Base-by-base conservation (phyloP, 108 stramenopile species). In the Cylindrotheca closterium region DNA sequence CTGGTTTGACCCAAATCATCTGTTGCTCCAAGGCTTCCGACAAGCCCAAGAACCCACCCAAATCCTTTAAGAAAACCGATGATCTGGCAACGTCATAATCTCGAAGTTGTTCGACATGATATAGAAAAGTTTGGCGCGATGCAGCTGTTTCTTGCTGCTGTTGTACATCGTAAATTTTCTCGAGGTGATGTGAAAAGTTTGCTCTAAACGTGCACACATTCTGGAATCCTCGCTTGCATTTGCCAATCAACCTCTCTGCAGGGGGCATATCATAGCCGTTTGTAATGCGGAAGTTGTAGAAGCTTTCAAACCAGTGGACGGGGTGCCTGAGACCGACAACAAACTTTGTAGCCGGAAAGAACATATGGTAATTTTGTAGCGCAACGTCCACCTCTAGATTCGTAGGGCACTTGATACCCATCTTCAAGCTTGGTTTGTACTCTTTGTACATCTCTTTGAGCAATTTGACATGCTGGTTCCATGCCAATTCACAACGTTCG, bases 281-380 rank as follows among this genome's bases (percentile, higher is more conserved):
- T n/a, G 77, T 30, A 3, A 79, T 33, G 47, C 87, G 87, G 68
- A 85, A 87, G 55, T 92, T 92, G 68, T 87, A 88, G 60, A 89
- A 92, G 50, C 73, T 69, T 59, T 84, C 60, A 55, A 92, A 89
- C 91, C 87, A 89, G 1, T 70, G 53, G 15, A 88, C 71, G 0
- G 91, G 91, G 81, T 93, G 85, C 15, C 91, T 73, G 19, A 88
- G 2, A 1, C 85, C 85, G 4, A 93, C 74, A 42, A 93, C 78
- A 32, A 89, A 84, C 33, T 84, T 79, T 8, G 87, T 85, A 0
- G 60, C 32, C 17, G 80, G 84, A 65, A 86, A 81, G 45, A 55
- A 81, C 53, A 51, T 46, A 2, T 63, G 29, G 60, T 76, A 79
- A 27, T 66, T 68, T 25, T 45, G 51, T 37, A 79, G 28, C 0